Conservation (phyloP, 2,329 filamentous ascomycete genomes). For the Colletotrichum aenigma region DNA sequence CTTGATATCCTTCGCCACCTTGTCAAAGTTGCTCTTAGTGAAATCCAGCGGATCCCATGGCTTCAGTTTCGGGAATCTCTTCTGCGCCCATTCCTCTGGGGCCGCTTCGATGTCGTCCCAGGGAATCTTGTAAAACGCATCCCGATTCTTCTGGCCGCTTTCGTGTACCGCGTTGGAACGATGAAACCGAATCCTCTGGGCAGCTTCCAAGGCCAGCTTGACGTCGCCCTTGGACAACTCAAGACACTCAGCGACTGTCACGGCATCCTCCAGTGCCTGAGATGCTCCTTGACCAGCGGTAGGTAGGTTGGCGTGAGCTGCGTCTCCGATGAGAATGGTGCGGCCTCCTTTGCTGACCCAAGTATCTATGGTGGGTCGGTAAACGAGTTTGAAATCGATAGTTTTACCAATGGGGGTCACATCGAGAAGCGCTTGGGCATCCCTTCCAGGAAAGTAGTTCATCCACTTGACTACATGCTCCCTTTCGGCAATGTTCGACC, state of each 20-base stretch:
- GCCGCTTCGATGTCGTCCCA: background rate
- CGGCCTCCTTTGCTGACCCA: background rate
- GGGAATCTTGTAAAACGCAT: background rate
- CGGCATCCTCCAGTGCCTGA: background rate
- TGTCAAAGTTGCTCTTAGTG: background rate
- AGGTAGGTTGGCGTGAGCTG: background rate
- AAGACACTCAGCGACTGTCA: background rate
- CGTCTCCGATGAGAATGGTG: background rate
- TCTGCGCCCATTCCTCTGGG: background rate
- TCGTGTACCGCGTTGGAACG: slow-evolving; percentile 27
- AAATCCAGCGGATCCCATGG: background rate
- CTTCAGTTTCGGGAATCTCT: background rate
- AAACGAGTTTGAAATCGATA: background rate
- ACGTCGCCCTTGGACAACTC: slow-evolving; percentile 26
- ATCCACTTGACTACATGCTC: slow-evolving; percentile 56
- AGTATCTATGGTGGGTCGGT: background rate
- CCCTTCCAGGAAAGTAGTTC: slow-evolving; percentile 58
- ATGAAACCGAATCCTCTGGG: slow-evolving; percentile 50
- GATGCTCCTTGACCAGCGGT: background rate
- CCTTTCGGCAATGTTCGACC: slow-evolving; percentile 14
- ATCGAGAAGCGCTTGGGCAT: slow-evolving; percentile 43
- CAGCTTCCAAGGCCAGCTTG: slow-evolving; percentile 43
- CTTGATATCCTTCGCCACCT: background rate
- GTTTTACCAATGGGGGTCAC: background rate
- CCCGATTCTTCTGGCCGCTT: background rate